These are phyloP conservation scores for Sordariomycetes sp. DNA, from an alignment of 2,329 filamentous ascomycete species.

Conservation along the genomic window DNA sequence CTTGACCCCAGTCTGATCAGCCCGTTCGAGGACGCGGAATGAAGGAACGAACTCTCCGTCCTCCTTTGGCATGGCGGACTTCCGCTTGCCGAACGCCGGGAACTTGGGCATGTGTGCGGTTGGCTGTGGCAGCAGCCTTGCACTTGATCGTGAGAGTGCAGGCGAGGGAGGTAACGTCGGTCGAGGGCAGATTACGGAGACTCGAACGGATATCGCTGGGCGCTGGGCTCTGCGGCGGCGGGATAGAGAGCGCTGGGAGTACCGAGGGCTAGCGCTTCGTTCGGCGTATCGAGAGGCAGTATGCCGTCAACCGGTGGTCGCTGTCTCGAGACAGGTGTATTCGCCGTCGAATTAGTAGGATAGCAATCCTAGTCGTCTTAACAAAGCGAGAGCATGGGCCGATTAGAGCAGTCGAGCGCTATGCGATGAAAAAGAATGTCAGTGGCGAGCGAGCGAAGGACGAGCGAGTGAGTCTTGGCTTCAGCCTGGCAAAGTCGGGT, in stretches of 20 bases:
- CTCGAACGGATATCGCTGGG: too few species aligned
- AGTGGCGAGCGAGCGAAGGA: not conserved
- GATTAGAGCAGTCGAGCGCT: not conserved
- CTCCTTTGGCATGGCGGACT: constrained; percentile 45
- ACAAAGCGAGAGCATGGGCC: not conserved
- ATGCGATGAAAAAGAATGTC: not conserved
- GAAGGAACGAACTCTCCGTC: constrained; percentile 41
- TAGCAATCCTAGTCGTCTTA: not conserved
- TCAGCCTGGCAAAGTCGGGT: not conserved
- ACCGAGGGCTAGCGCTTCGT: not conserved
- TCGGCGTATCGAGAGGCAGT: not conserved
- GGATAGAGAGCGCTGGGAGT: not conserved
- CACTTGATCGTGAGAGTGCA: not conserved
- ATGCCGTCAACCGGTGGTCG: not conserved
- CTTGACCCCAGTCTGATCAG: constrained; percentile 29
- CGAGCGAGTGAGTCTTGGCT: not conserved
- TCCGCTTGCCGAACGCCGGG: constrained; percentile 49
- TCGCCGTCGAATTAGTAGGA: not conserved
- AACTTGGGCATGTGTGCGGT: constrained; percentile 50
- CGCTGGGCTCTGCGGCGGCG: not conserved
- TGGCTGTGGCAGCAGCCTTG: not conserved
- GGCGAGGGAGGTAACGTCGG: not conserved
- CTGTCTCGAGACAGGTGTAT: not conserved
- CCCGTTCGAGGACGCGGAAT: constrained; percentile 48
- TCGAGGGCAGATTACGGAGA: not conserved